Base-by-base conservation (phyloP, 495 filamentous ascomycete genomes). In the Chaetomium cochliodes region DNA sequence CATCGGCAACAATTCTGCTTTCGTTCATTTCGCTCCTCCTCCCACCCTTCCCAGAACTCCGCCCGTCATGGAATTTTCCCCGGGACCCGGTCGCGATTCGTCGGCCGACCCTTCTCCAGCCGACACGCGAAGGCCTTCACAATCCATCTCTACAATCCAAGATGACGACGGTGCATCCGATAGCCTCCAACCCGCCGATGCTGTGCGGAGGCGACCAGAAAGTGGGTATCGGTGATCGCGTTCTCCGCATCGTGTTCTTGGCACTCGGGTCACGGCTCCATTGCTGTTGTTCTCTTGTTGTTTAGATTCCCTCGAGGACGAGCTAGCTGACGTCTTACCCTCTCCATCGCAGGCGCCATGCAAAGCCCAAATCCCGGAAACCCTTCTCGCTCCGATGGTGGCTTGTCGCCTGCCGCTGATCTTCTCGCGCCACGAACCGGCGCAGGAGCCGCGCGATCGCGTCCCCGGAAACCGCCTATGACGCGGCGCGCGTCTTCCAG, bases 401-500 rank as follows among this genome's bases (percentile, higher is more conserved):
- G 74, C 61, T 68, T 65, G n/a, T 68, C 74, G 39, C 56, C 68
- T 18, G 65, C 69, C 16, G 54, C 72, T 60, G 77, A 79, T 18
- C 16, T 55, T 18, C 15, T 56, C 25, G 20, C 52, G 50, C 56
- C 54, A 5, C 76, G 75, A 57, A 56, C 74, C 23, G 69, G 70
- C 57, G 67, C 72, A 26, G 70, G 75, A 65, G 61, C 68, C 69
- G n/a, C 65, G 4, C 72, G 80, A 55, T 83, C 82, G 22, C 85
- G 82, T 65, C 80, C 86, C n/a, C 87, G 86, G 70, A 92, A 91
- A 72, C 91, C 90, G 15, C 72, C 82, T 25, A 84, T 92, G 75
- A 72, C 84, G 50, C 88, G 90, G 58, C 85, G 90, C 54, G 81
- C 86, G 66, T 91, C 92, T 33, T 89, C 89, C n/a, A 88, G 87